Evolutionary conservation across 2,329 filamentous ascomycete genomes (phyloP).

Genomic region (Colletotrichum liaoningense): DNA sequence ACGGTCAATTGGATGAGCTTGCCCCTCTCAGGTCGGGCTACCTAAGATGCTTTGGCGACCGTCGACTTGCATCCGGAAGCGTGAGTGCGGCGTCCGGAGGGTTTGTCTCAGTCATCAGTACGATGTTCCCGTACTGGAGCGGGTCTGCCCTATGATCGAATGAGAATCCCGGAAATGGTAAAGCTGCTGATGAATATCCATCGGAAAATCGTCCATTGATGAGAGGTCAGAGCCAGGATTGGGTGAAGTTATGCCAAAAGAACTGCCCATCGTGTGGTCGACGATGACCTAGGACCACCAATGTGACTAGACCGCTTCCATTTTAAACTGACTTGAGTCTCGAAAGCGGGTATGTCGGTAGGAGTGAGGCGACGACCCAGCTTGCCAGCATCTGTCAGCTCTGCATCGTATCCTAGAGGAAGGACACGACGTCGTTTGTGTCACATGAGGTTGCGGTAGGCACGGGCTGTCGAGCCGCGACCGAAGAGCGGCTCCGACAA

Average conservation of each 20-base stretch:
- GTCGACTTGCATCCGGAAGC: conserved; percentile 18
- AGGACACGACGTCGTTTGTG: not conserved
- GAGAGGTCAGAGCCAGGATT: not conserved
- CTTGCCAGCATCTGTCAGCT: not conserved
- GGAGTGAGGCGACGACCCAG: not conserved
- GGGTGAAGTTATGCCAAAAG: not conserved
- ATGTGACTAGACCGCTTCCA: not conserved
- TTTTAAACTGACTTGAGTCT: not conserved
- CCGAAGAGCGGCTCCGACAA: not conserved
- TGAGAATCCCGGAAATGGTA: conserved; percentile 20
- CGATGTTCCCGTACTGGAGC: conserved; percentile 13
- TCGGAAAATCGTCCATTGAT: not conserved
- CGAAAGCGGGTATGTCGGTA: not conserved
- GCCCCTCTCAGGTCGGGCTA: not conserved
- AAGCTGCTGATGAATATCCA: not conserved
- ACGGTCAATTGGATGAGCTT: not conserved
- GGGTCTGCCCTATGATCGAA: not conserved
- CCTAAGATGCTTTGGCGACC: not conserved
- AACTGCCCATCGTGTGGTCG: not conserved
- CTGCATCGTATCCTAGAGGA: not conserved
- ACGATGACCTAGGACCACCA: not conserved
- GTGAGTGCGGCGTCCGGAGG: not conserved
- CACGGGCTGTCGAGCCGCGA: not conserved
- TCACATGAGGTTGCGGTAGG: not conserved
- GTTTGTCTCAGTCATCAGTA: conserved; percentile 18